Conservation (phyloP, 352 stramenopile genomes). For the Phytopythium litorale region DNA sequence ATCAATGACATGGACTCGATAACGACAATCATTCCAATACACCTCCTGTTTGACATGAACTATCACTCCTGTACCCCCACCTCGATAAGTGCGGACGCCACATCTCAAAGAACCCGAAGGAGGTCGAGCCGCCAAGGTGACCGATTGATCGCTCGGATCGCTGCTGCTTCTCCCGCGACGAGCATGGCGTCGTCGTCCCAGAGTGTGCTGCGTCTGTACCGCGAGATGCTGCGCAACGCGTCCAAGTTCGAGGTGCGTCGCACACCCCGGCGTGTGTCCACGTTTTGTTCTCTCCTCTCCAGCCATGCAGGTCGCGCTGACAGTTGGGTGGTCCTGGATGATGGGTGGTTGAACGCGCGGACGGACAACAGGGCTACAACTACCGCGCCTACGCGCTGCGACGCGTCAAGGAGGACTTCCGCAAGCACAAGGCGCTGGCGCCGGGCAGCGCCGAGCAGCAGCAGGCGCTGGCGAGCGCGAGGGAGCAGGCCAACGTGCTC, state of each 20-base stretch:
- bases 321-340: conserved; percentile 7
- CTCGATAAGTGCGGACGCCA: not conserved
- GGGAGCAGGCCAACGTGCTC: conserved; percentile 48
- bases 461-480: conserved; percentile 34
- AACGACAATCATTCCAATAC: conserved; percentile 3
- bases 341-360: not conserved
- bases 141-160: no score
- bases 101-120: not conserved
- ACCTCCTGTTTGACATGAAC: not conserved
- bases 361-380: conserved; percentile 66
- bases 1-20: no score
- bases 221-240: conserved; percentile 52
- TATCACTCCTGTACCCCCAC: not conserved
- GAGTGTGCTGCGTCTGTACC: conserved; percentile 46
- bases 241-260: conserved; percentile 50
- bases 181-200: conserved; percentile 30
- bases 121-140: not conserved
- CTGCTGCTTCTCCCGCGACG: no score
- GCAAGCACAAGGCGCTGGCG: conserved; percentile 49
- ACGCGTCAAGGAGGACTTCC: conserved; percentile 74
- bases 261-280: no score
- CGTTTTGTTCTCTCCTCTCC: no score
- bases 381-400: conserved; percentile 62
- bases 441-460: conserved; percentile 46
- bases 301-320: not conserved